phyloP scores from a whole-genome alignment of 225 moss, liverwort and hornwort genomes.

The Marchantia paleacea region DNA sequence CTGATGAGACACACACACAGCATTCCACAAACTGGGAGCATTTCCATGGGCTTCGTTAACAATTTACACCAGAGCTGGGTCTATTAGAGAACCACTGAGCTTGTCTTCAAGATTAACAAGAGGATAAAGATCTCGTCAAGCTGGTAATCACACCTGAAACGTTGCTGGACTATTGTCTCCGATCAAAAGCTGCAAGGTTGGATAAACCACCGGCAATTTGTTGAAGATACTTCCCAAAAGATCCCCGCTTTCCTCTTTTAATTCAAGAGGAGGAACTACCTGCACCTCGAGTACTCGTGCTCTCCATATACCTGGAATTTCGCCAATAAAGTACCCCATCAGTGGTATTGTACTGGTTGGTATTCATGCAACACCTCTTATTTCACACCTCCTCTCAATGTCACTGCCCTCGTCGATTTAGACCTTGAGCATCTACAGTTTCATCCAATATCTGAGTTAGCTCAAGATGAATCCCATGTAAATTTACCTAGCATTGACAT shows the following conservation, averaged over 20 bases:
- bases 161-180: constrained; percentile 77
- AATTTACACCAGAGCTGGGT: too few relatives aligned
- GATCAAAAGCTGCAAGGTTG: constrained; percentile 55
- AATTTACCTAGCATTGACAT: too few relatives aligned
- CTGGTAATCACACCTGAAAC: constrained; percentile 48
- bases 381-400: too few relatives aligned
- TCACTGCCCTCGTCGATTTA: too few relatives aligned
- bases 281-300: constrained; percentile 56
- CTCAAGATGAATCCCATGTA: too few relatives aligned
- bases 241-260: constrained; percentile 29
- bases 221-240: constrained; percentile 46
- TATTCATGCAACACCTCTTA: too few relatives aligned
- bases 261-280: constrained; percentile 41
- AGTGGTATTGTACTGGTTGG: too few relatives aligned
- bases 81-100: too few relatives aligned
- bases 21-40: background rate
- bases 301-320: constrained; percentile 63
- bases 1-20: background rate
- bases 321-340: too few relatives aligned
- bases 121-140: background rate
- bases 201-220: constrained; percentile 32
- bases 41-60: background rate
- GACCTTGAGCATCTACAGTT: too few relatives aligned
- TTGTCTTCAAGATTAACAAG: background rate
- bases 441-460: too few relatives aligned